Evolutionary conservation across 441 rosid genomes (phyloP).

Genomic region (Erysimum cheiri): DNA sequence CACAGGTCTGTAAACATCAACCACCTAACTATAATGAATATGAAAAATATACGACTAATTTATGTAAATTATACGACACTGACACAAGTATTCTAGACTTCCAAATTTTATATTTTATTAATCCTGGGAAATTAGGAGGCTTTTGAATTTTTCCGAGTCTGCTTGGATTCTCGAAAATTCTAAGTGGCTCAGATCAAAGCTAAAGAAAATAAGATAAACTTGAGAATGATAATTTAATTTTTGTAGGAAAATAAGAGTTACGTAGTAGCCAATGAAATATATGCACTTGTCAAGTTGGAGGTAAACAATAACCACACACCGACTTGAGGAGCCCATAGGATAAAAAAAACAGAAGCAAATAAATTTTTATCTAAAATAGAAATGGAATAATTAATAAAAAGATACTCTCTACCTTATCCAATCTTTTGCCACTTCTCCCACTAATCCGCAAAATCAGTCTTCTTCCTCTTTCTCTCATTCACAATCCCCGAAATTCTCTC

Average conservation of each 20-base stretch:
- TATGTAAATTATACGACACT: not conserved
- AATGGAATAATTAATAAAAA: conserved; percentile 13
- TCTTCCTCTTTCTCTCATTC: conserved; percentile 13
- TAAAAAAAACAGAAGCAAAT: conserved; percentile 20
- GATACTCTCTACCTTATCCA: conserved; percentile 45
- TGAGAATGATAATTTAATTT: not conserved
- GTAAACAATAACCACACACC: conserved; percentile 19
- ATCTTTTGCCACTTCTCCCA: conserved; percentile 31
- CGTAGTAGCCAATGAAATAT: not conserved
- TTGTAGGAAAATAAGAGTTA: not conserved
- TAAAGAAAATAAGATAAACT: not conserved
- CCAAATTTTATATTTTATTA: not conserved
- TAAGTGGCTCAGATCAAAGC: not conserved
- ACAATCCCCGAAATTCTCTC: not conserved
- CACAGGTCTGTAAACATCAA: not conserved
- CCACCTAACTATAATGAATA: conserved; percentile 28
- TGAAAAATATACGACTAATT: not conserved
- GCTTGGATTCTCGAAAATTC: not conserved
- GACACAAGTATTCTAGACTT: not conserved
- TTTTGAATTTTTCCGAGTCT: not conserved
- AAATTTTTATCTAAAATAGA: not conserved
- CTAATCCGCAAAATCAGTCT: conserved; percentile 30
- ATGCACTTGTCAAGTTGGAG: conserved; percentile 29
- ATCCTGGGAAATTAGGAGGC: not conserved
- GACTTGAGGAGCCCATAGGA: conserved; percentile 30